phyloP scores from a whole-genome alignment of 2,329 filamentous ascomycete genomes.

The Calonectria fujianensis region DNA sequence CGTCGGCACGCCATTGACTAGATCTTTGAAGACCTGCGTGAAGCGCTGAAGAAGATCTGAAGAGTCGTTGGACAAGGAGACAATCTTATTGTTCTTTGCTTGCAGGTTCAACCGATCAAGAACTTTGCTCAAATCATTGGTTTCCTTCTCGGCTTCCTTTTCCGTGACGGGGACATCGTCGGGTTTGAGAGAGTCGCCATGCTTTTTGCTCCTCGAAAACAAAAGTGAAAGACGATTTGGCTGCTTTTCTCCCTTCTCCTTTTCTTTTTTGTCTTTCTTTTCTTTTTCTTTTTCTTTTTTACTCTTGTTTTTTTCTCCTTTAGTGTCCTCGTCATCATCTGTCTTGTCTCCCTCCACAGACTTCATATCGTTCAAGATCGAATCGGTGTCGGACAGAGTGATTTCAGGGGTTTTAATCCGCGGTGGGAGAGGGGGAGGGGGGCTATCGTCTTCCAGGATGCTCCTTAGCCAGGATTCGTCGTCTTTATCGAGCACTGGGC shows the following conservation, averaged over 20 bases:
- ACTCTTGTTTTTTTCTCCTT: conserved; percentile 54
- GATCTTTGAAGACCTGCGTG: conserved; percentile 92
- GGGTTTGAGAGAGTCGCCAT: conserved; percentile 59
- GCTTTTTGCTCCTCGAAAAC: conserved; percentile 63
- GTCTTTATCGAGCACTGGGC: conserved; percentile 71
- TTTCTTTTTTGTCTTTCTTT: conserved; percentile 47
- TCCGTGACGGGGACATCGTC: conserved; percentile 63
- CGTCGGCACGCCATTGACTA: conserved; percentile 93
- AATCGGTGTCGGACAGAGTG: conserved; percentile 57
- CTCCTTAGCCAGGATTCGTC: conserved; percentile 76
- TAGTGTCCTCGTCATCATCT: conserved; percentile 50
- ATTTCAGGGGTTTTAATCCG: conserved; percentile 71
- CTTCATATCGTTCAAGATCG: conserved; percentile 7
- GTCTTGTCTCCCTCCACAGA: conserved; percentile 52
- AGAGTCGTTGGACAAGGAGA: conserved; percentile 89
- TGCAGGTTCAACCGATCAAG: conserved; percentile 90
- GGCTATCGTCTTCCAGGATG: conserved; percentile 67
- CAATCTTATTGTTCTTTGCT: conserved; percentile 88
- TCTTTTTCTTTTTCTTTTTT: conserved; percentile 56
- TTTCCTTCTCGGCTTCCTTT: conserved; percentile 69
- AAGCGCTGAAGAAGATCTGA: conserved; percentile 88
- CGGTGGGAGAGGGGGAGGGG: conserved; percentile 74
- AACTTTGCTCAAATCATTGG: conserved; percentile 84
- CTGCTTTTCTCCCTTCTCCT: conserved; percentile 58
- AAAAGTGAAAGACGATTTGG: conserved; percentile 60